Evolutionary conservation across 305 asterid species (phyloP).

Genomic region (Fraxinus dipetala): DNA sequence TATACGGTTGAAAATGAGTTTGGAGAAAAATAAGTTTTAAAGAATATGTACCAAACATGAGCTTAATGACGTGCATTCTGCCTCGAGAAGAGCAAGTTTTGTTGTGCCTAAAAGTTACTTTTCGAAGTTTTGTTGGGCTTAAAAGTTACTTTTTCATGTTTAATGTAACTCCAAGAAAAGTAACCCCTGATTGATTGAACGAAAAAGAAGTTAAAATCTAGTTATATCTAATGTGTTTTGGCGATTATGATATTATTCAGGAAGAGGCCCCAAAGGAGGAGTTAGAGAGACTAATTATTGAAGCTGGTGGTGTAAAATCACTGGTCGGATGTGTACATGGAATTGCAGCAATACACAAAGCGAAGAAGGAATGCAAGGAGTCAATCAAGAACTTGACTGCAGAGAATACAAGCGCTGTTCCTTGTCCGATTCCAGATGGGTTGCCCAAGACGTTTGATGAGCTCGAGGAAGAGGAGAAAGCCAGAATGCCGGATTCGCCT

Average conservation of each 20-base stretch:
- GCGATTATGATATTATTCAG: slow-evolving; percentile 33
- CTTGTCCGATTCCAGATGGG: slow-evolving; percentile 76
- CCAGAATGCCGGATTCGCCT: slow-evolving; percentile 79
- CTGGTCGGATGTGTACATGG: slow-evolving; percentile 72
- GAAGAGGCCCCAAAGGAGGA: slow-evolving; percentile 71
- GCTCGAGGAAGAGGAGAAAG: slow-evolving; percentile 79
- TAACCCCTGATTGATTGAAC: too few species aligned
- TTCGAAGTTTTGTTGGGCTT: too few species aligned
- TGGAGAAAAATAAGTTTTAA: not conserved
- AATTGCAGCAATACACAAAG: slow-evolving; percentile 54
- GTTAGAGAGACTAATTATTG: slow-evolving; percentile 65
- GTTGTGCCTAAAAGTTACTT: too few species aligned
- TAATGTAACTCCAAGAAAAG: too few species aligned
- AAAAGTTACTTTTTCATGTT: too few species aligned
- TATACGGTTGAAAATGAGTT: not conserved
- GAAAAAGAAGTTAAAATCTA: not conserved
- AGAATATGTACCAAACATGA: not conserved
- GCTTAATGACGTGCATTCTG: not conserved
- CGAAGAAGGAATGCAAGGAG: slow-evolving; percentile 30
- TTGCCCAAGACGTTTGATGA: slow-evolving; percentile 68
- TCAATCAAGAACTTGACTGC: slow-evolving; percentile 15
- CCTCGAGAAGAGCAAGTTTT: not conserved
- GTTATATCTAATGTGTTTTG: not conserved
- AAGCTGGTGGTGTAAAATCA: slow-evolving; percentile 80
- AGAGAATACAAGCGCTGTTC: slow-evolving; percentile 15